phyloP scores from a whole-genome alignment of 2,329 filamentous ascomycete species.

The Penicillium sp. region DNA sequence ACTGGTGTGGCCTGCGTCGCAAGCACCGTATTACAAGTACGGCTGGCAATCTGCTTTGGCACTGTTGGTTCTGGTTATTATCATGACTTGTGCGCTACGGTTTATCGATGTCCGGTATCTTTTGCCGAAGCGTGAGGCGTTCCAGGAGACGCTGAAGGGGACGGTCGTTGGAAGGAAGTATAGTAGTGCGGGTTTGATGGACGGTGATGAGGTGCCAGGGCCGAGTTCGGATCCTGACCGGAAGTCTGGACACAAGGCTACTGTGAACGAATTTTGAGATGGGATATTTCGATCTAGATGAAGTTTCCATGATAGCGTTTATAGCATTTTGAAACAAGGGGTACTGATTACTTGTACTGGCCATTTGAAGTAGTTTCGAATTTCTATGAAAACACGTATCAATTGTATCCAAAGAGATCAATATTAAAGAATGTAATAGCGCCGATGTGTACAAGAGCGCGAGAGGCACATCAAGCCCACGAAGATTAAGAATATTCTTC shows the following conservation, averaged over 20 bases:
- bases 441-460: neutral
- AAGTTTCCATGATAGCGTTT: neutral
- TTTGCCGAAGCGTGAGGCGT: constrained; percentile 24
- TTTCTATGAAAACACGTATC: too few species aligned
- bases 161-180: constrained; percentile 14
- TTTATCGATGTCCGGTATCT: constrained; percentile 49
- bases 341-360: too few species aligned
- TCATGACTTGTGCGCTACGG: constrained; percentile 48
- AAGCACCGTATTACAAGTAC: constrained; percentile 53
- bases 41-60: constrained; percentile 53
- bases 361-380: too few species aligned
- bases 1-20: constrained; percentile 54
- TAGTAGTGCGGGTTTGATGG: neutral
- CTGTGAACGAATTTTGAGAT: neutral
- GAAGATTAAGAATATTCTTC: neutral
- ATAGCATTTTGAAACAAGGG: neutral
- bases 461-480: neutral
- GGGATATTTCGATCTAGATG: too few species aligned
- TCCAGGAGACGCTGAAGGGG: constrained; percentile 18
- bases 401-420: neutral
- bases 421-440: neutral
- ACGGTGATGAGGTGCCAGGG: neutral
- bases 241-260: neutral
- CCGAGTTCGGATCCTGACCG: neutral
- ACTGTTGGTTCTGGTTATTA: constrained; percentile 48